phyloP scores from a whole-genome alignment of 371 early-diverging fungal genomes.

The Conidiobolus coronatus region DNA sequence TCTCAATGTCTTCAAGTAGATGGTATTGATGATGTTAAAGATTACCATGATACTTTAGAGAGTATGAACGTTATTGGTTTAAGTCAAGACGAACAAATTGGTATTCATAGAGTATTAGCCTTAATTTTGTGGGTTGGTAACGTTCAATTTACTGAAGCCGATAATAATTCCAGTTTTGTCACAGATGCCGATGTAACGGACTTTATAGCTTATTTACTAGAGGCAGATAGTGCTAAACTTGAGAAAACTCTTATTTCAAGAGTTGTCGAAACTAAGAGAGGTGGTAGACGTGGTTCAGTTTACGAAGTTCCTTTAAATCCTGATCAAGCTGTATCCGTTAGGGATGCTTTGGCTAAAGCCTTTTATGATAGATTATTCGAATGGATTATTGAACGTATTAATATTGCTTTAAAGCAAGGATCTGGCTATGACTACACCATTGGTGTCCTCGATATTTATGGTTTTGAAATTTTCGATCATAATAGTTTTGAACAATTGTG shows the following conservation, averaged over 20 bases:
- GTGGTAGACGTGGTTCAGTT: constrained; percentile 52
- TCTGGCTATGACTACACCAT: constrained; percentile 43
- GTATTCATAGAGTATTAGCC: constrained; percentile 58
- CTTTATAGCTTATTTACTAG: constrained; percentile 56
- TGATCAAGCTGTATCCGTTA: constrained; percentile 49
- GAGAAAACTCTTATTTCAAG: constrained; percentile 14
- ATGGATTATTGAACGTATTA: constrained; percentile 73
- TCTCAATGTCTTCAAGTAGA: constrained; percentile 55
- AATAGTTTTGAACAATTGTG: constrained; percentile 99
- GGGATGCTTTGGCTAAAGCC: constrained; percentile 72
- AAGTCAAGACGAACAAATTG: constrained; percentile 39
- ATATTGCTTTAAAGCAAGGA: constrained; percentile 42
- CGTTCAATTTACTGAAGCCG: constrained; percentile 41
- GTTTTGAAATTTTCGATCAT: constrained; percentile 86
- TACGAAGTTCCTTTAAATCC: constrained; percentile 61
- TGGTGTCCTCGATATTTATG: constrained; percentile 92
- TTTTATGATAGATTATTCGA: constrained; percentile 69
- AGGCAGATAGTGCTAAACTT: constrained; percentile 31
- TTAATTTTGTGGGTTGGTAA: constrained; percentile 71
- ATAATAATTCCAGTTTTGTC: constrained; percentile 31
- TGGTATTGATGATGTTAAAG: constrained; percentile 54
- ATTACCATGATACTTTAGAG: constrained; percentile 45
- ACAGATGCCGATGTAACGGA: constrained; percentile 40
- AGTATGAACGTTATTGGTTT: constrained; percentile 65
- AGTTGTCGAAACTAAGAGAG: constrained; percentile 55